Evolutionary conservation across 164 flowering plant genomes (phyloP).

Genomic region (Brasenia schreberi): DNA sequence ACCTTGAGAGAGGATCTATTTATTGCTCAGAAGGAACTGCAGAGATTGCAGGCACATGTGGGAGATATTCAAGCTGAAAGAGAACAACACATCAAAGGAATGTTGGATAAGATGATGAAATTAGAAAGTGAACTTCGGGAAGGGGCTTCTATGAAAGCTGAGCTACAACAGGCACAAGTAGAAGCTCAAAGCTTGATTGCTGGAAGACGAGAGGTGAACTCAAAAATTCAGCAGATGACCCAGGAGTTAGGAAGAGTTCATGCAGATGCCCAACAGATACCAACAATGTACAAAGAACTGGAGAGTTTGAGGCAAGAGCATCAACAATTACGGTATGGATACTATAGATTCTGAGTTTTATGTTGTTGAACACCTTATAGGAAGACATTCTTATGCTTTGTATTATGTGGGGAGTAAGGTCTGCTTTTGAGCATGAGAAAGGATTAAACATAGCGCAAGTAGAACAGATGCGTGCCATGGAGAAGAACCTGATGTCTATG

Average conservation of each 20-base stretch:
- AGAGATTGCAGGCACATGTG: constrained; percentile 45
- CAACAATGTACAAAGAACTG: constrained; percentile 52
- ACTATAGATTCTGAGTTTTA: background rate
- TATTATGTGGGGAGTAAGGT: constrained; percentile 27
- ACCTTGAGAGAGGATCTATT: constrained; percentile 49
- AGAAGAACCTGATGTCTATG: constrained; percentile 48
- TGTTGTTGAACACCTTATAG: no score
- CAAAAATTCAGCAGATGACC: constrained; percentile 31
- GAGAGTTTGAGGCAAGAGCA: constrained; percentile 57
- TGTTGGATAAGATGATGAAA: constrained; percentile 61
- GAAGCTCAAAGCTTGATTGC: constrained; percentile 48
- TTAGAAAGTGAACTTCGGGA: constrained; percentile 51
- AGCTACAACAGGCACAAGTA: constrained; percentile 48
- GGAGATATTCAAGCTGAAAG: constrained; percentile 62
- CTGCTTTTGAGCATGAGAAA: constrained; percentile 65
- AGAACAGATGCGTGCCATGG: constrained; percentile 58
- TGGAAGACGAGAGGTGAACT: constrained; percentile 38
- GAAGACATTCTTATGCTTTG: no score
- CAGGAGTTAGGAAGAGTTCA: constrained; percentile 44
- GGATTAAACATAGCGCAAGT: constrained; percentile 51
- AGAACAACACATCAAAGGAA: constrained; percentile 61
- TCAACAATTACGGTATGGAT: constrained; percentile 58
- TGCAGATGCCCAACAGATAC: constrained; percentile 31
- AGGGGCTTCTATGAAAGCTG: constrained; percentile 50
- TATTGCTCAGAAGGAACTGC: constrained; percentile 44